phyloP scores from a whole-genome alignment of 2,329 filamentous ascomycete species.

The Fusarium kyushuense region DNA sequence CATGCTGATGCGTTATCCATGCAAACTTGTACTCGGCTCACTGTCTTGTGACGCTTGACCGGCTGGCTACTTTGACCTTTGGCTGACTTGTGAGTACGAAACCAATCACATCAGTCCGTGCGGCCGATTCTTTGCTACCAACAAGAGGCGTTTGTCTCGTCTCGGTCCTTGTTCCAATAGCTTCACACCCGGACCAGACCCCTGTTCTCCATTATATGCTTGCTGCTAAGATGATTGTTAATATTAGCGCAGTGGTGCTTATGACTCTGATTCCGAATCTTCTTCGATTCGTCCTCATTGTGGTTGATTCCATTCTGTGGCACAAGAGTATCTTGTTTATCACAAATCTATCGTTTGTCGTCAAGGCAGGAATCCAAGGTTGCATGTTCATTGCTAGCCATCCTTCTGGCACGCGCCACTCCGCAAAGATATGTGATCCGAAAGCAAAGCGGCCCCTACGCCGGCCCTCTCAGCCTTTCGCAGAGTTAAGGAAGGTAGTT shows the following conservation, averaged over 20 bases:
- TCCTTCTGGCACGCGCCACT: conserved; percentile 24
- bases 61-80: conserved; percentile 34
- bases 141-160: conserved; percentile 46
- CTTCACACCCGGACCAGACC: conserved; percentile 38
- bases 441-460: conserved; percentile 11
- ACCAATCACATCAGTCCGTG: conserved; percentile 43
- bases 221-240: conserved; percentile 19
- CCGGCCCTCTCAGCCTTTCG: conserved; percentile 3
- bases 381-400: background rate
- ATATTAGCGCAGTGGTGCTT: conserved; percentile 5
- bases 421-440: conserved; percentile 28
- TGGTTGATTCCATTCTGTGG: conserved; percentile 14
- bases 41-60: conserved; percentile 47
- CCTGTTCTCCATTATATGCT: conserved; percentile 38
- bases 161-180: conserved; percentile 44
- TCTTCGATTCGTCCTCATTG: conserved; percentile 6
- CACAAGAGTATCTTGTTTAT: conserved; percentile 8
- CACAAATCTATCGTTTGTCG: background rate
- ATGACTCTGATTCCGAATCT: conserved; percentile 21
- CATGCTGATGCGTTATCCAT: conserved; percentile 46
- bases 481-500: conserved; percentile 30
- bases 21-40: conserved; percentile 25
- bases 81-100: conserved; percentile 40
- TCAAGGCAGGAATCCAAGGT: conserved; percentile 1
- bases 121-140: conserved; percentile 41